Evolutionary conservation across 2,329 filamentous ascomycete species (phyloP), one percentile per base, ranked within the genome.

Genomic region (Colletotrichum caudatum): DNA sequence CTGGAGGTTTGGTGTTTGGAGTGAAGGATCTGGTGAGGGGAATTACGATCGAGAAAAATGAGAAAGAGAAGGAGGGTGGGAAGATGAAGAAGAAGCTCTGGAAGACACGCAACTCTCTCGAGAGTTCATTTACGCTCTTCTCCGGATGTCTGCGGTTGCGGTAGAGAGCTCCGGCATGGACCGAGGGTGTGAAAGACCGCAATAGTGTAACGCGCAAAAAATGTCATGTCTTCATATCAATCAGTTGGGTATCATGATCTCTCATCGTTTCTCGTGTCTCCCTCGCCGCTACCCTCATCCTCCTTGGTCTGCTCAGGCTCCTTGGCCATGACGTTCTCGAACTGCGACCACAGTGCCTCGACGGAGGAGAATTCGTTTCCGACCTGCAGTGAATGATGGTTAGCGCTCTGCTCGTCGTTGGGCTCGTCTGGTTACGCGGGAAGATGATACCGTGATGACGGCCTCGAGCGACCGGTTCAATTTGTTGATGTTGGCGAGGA

Each of bases 291-390:
- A 3, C 33, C 76, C 57, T 74, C 77, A 23, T 59, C 72, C 69
- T 73, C 77, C 70, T 44, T 77, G 74, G 66, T 65, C 74, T 58
- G 77, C 58, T 83, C 84, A 3, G 83, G 82, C 67, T 92, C 88
- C 77, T 92, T 93, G 11, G 90, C 93, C 95, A 98, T 98, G 76
- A 98, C 95, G 75, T 92, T 93, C 83, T 99, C 96, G 78, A 99
- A 98, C 78, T 97, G 94, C 50, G 93, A 97, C 96, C 96, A 99
- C 20, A 99, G 87, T 39, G 94, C 94, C 81, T 99, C 96, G 54
- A 99, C 96, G 5, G 94, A 95, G n/a, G 93, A 92, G 82, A 99
- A 98, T 78, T 99, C 96, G 82, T 97, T 97, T 48, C 96, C 96
- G 64, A 99, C 91, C 91, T 94, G 66, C 29, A 58, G 26, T 26